Conservation (phyloP, 805 yeast species). For the Cyberlindnera mycetangii region DNA sequence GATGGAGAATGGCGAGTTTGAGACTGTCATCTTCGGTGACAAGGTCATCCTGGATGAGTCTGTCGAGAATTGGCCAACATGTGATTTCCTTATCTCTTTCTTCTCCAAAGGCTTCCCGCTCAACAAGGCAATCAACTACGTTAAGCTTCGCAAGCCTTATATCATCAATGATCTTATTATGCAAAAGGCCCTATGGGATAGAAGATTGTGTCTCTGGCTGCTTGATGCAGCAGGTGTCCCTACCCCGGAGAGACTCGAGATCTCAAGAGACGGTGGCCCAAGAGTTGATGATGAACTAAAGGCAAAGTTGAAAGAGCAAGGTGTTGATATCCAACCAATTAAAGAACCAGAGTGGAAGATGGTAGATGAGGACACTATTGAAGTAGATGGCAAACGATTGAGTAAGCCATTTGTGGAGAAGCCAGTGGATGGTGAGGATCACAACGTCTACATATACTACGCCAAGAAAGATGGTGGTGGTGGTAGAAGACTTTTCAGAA, state of each 20-base stretch:
- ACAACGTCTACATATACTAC: slow-evolving; percentile 91
- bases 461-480: slow-evolving; percentile 93
- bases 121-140: slow-evolving; percentile 91
- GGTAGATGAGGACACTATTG: slow-evolving; percentile 82
- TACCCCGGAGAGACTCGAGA: slow-evolving; percentile 84
- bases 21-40: slow-evolving; percentile 95
- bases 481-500: slow-evolving; percentile 89
- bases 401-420: slow-evolving; percentile 95
- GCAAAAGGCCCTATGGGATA: slow-evolving; percentile 97
- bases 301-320: slow-evolving; percentile 55
- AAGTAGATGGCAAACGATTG: slow-evolving; percentile 68
- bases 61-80: slow-evolving; percentile 97
- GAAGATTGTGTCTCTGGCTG: slow-evolving; percentile 79
- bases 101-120: slow-evolving; percentile 96
- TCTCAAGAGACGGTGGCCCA: slow-evolving; percentile 97
- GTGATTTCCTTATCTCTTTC: slow-evolving; percentile 91
- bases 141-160: slow-evolving; percentile 84
- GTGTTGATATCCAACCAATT: slow-evolving; percentile 43
- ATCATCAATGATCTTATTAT: slow-evolving; percentile 82
- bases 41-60: slow-evolving; percentile 91
- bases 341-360: slow-evolving; percentile 79
- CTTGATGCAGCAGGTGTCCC: slow-evolving; percentile 82
- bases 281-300: slow-evolving; percentile 66
- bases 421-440: slow-evolving; percentile 99
- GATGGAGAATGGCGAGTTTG: slow-evolving; percentile 92